Base-by-base conservation (phyloP, 2,329 filamentous ascomycete species). In the Xylariaceae sp. region DNA sequence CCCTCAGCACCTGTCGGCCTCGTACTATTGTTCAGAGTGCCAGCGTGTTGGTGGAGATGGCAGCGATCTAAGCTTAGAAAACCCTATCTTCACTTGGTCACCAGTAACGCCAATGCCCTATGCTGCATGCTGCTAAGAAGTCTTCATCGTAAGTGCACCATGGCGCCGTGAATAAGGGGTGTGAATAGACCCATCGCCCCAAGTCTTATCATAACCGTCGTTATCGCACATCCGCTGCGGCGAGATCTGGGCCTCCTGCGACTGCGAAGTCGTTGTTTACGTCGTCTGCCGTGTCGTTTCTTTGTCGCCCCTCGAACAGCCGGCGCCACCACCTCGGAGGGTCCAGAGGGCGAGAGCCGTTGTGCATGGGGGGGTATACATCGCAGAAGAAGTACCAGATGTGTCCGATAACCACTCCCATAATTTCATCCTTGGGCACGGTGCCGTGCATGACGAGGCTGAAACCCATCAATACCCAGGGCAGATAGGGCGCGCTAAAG, bases 381-480 rank as follows among this genome's bases (percentile, higher is more conserved):
- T 98, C 92, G 39, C 80, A 85, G 60, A 96, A 95, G 65, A 95
- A 98, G 60, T 96, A 98, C 83, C 89, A 96, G 25, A 96, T 72
- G 61, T 98, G 92, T 8, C 92, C 92, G 24, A 96, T 89, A 8
- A 92, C 78, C 12, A 95, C 87, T 4, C 92, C 92, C 65, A 93
- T 87, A 43, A 98, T 83, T 66, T 98, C 92, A 57, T 96, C 92
- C 61, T 93, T 94, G 4, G 92, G 92, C 26, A 96, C 72, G 5
- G 75, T 83, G 5, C 86, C 86, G 56, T 96, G 88, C 56, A 96
- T 72, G n/a, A 94, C 72, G 29, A 96, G 68, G 53, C 85, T 93
- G 61, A 98, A 94, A 0, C 75, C 81, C 74, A 96, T 89, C 51
- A 98, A 61, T 3, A 98, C 90, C 89, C 90, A 96, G 0, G 92